A percentile compares a stretch with the other conserved stretches of the same genome.
Conservation (phyloP, 371 early-diverging fungal genomes). For the Mucor saturninus region DNA sequence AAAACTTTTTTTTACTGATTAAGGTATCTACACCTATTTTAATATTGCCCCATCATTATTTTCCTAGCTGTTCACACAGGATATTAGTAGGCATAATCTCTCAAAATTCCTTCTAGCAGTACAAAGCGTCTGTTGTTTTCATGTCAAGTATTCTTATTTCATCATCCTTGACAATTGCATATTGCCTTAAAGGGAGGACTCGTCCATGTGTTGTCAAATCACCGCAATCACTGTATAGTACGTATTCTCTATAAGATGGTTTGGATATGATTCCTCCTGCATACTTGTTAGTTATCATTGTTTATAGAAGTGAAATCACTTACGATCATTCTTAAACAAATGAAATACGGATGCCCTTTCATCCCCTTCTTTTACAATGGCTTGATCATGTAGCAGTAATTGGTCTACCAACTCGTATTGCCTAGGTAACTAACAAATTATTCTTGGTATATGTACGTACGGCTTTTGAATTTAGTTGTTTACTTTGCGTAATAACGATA, state of each 20-base stretch:
- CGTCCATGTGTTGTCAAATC: conserved; percentile 23
- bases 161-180: conserved; percentile 43
- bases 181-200: conserved; percentile 37
- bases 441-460: neutral
- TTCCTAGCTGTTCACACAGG: too few species aligned
- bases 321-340: conserved; percentile 61
- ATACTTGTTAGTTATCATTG: neutral
- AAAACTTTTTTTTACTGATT: neutral
- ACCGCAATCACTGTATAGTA: conserved; percentile 43
- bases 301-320: neutral
- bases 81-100: neutral
- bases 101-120: conserved; percentile 17
- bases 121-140: conserved; percentile 40
- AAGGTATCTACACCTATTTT: neutral
- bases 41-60: too few species aligned
- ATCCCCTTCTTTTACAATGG: conserved; percentile 57
- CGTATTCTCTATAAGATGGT: conserved; percentile 56
- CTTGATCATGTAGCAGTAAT: conserved; percentile 49
- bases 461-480: neutral
- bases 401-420: conserved; percentile 71
- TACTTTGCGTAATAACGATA: conserved; percentile 69
- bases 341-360: conserved; percentile 70
- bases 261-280: conserved; percentile 45
- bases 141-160: conserved; percentile 47
- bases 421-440: conserved; percentile 62